Conservation (phyloP, 2,329 filamentous ascomycete species). For the Xylariaceae sp. region DNA sequence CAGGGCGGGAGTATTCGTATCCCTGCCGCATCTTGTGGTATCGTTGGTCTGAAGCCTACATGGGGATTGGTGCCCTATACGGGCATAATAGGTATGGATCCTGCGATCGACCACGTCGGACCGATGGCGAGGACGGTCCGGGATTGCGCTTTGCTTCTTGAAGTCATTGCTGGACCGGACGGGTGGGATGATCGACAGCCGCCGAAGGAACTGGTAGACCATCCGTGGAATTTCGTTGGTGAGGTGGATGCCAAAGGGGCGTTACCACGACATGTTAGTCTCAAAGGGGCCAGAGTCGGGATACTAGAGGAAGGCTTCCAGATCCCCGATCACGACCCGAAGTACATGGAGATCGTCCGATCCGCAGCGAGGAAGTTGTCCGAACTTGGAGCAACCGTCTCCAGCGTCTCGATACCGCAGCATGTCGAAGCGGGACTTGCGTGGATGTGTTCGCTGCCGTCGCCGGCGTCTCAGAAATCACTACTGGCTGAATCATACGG, state of each 20-base stretch:
- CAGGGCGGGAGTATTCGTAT: slow-evolving; percentile 35
- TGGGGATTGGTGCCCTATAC: slow-evolving; percentile 34
- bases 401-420: slow-evolving; percentile 28
- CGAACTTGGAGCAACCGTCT: slow-evolving; percentile 26
- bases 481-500: slow-evolving; percentile 23
- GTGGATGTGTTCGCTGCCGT: slow-evolving; percentile 14
- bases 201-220: slow-evolving; percentile 11
- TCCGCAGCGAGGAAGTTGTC: slow-evolving; percentile 26
- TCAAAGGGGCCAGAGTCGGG: slow-evolving; percentile 30
- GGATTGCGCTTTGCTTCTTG: slow-evolving; percentile 31
- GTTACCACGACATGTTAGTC: slow-evolving; percentile 12
- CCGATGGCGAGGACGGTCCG: slow-evolving; percentile 29
- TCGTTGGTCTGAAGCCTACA: slow-evolving; percentile 34
- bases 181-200: slow-evolving; percentile 33
- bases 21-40: slow-evolving; percentile 29
- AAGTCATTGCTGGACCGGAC: slow-evolving; percentile 31
- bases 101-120: slow-evolving; percentile 31
- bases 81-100: slow-evolving; percentile 29
- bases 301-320: slow-evolving; percentile 31
- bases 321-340: slow-evolving; percentile 23
- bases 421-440: slow-evolving; percentile 24
- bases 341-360: slow-evolving; percentile 24
- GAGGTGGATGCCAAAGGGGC: slow-evolving; percentile 18
- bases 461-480: slow-evolving; percentile 12
- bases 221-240: slow-evolving; percentile 17